Evolutionary conservation across 2,329 filamentous ascomycete species (phyloP).

Genomic region (Scedosporium dehoogii): DNA sequence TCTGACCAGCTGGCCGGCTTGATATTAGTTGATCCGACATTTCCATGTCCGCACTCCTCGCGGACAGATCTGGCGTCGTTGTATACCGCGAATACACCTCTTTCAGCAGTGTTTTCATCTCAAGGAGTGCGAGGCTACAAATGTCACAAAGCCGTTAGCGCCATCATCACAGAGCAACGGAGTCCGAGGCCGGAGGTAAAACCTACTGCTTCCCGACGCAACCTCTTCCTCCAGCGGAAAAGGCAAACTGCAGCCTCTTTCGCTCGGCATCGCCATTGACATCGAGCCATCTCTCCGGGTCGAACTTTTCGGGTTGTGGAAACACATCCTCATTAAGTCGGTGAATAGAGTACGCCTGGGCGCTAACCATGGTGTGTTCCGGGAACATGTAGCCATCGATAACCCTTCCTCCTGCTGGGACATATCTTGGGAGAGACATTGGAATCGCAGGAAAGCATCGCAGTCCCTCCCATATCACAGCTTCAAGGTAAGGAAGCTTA

Average conservation of each 20-base stretch:
- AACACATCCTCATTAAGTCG: conserved; percentile 58
- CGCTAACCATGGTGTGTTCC: conserved; percentile 45
- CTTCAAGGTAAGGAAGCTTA: conserved; percentile 49
- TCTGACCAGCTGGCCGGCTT: conserved; percentile 49
- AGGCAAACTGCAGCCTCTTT: conserved; percentile 53
- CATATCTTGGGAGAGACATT: conserved; percentile 55
- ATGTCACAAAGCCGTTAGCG: not conserved
- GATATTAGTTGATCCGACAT: conserved; percentile 61
- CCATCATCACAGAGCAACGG: not conserved
- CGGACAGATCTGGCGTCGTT: conserved; percentile 43
- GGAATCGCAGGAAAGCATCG: conserved; percentile 55
- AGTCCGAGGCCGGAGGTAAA: conserved; percentile 14
- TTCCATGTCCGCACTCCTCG: conserved; percentile 47
- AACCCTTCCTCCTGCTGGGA: conserved; percentile 40
- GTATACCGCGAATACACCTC: conserved; percentile 50
- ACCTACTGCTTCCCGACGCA: conserved; percentile 62
- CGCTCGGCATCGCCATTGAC: conserved; percentile 63
- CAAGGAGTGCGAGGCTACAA: conserved; percentile 43
- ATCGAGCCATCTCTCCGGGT: conserved; percentile 76
- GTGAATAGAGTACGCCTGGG: conserved; percentile 52
- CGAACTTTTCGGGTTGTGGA: conserved; percentile 64
- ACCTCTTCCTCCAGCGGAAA: conserved; percentile 54
- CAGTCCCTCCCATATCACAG: conserved; percentile 51
- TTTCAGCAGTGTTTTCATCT: conserved; percentile 58
- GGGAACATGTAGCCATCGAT: conserved; percentile 48